These are phyloP conservation scores for Colletotrichum viniferum DNA, from an alignment of 2,329 filamentous ascomycete genomes.

Conservation along the genomic window DNA sequence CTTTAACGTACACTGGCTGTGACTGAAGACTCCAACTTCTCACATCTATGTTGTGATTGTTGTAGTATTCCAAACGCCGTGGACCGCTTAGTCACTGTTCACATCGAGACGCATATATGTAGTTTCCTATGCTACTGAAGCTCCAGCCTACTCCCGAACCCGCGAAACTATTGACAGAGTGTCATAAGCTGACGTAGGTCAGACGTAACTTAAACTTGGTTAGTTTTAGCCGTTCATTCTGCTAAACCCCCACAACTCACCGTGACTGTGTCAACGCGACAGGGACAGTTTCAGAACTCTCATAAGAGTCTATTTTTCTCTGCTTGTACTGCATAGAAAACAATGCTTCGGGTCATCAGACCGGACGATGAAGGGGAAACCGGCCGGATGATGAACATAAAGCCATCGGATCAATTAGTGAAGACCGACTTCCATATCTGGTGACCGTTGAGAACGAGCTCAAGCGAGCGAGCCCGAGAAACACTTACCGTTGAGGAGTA, in stretches of 20 bases:
- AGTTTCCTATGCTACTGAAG: not conserved
- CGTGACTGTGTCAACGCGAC: not conserved
- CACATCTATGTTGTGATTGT: not conserved
- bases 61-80: not conserved
- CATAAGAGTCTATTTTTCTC: not conserved
- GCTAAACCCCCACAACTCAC: not conserved
- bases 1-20: not conserved
- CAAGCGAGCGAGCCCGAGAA: not conserved
- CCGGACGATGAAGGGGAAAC: not conserved
- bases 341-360: not conserved
- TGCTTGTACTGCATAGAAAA: not conserved
- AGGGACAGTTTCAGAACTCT: not conserved
- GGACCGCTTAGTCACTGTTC: not conserved
- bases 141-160: not conserved
- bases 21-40: not conserved
- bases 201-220: not conserved
- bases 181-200: not conserved
- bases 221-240: not conserved
- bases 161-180: not conserved
- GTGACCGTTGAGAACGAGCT: not conserved
- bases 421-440: not conserved
- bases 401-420: not conserved
- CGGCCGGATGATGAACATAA: not conserved
- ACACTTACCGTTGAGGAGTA: not conserved
- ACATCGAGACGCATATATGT: not conserved